A percentile compares a stretch with the other conserved stretches of the same genome.
These are phyloP conservation scores for Porodaedalea pini DNA, from an alignment of 1,284 basidiomycete species.

Conservation along the genomic window DNA sequence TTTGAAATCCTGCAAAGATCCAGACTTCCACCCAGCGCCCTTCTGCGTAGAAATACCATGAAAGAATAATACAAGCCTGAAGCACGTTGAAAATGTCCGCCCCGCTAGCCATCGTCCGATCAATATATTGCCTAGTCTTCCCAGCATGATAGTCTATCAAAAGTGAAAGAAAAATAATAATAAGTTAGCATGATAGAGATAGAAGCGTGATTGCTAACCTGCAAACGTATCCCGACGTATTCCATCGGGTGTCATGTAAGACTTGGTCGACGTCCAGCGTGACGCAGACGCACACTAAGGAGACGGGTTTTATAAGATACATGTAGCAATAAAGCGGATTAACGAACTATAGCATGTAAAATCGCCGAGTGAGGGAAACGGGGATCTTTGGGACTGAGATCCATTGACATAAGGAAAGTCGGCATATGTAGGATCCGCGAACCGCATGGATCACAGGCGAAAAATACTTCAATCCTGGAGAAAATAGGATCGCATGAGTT, in stretches of 20 bases:
- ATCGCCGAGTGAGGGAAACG: slow-evolving; percentile 79
- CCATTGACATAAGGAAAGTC: slow-evolving; percentile 75
- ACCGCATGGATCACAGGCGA: slow-evolving; percentile 78
- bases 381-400: slow-evolving; percentile 68
- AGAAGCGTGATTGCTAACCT: not conserved
- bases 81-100: slow-evolving; percentile 79
- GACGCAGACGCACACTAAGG: slow-evolving; percentile 77
- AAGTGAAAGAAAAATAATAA: not conserved
- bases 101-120: slow-evolving; percentile 79
- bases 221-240: slow-evolving; percentile 74
- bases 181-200: not conserved
- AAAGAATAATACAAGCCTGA: slow-evolving; percentile 79
- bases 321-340: not conserved
- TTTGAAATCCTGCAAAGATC: slow-evolving; percentile 82
- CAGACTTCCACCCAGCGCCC: slow-evolving; percentile 87
- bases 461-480: slow-evolving; percentile 71
- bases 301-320: slow-evolving; percentile 17
- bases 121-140: slow-evolving; percentile 79
- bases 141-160: slow-evolving; percentile 68
- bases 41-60: slow-evolving; percentile 86
- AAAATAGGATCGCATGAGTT: slow-evolving; percentile 13
- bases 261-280: slow-evolving; percentile 70
- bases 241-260: slow-evolving; percentile 64
- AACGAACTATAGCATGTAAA: slow-evolving; percentile 70
- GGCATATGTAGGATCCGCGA: slow-evolving; percentile 72